phyloP scores from a whole-genome alignment of 768 basidiomycete genomes.

The Leccinum obscurum region DNA sequence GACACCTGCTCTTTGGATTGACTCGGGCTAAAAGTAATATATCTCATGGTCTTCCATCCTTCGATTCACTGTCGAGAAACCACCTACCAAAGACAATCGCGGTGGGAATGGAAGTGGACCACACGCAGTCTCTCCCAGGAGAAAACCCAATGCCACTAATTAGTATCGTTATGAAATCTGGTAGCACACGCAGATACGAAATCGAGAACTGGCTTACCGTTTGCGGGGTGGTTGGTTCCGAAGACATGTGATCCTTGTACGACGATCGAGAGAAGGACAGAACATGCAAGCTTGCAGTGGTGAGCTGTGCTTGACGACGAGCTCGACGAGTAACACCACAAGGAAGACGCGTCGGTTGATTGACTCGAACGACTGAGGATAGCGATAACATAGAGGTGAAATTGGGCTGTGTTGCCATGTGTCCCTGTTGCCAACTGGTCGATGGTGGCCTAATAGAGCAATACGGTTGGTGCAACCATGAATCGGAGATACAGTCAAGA shows the following conservation, averaged over 20 bases:
- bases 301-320: slow-evolving; percentile 4
- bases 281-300: background rate
- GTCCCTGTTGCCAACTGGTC: background rate
- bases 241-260: slow-evolving; percentile 1
- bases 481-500: slow-evolving; percentile 1
- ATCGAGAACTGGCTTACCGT: slow-evolving; percentile 1
- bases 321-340: background rate
- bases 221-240: background rate
- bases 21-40: background rate
- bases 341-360: background rate
- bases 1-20: background rate
- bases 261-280: background rate
- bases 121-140: background rate
- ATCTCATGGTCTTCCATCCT: slow-evolving; percentile 1
- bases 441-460: slow-evolving; percentile 4
- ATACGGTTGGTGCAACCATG: slow-evolving; percentile 6
- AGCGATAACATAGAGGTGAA: too few relatives aligned
- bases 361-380: too few relatives aligned
- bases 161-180: background rate
- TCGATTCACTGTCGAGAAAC: slow-evolving; percentile 6
- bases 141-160: background rate
- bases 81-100: slow-evolving; percentile 10
- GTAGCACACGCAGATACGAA: background rate
- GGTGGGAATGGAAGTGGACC: slow-evolving; percentile 10
- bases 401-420: background rate